These are phyloP conservation scores for Pisolithus microcarpus DNA, from an alignment of 768 basidiomycete genomes.

Conservation along the genomic window DNA sequence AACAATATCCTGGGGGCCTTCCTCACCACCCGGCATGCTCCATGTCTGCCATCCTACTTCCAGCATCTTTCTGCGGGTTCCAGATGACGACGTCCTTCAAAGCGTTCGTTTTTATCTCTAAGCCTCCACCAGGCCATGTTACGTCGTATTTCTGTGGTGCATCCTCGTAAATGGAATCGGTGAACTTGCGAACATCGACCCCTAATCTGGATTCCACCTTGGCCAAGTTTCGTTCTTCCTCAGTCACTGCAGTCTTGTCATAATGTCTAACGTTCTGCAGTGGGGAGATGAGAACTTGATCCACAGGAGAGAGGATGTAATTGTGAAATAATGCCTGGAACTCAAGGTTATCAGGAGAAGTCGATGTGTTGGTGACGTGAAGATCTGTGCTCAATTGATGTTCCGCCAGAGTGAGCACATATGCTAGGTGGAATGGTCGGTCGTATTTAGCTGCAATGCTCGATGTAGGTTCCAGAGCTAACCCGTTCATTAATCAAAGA, in stretches of 20 bases:
- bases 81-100: conserved; percentile 85
- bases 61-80: conserved; percentile 77
- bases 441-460: conserved; percentile 53
- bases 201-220: conserved; percentile 54
- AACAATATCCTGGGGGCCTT: not conserved
- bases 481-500: conserved; percentile 1
- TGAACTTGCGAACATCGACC: conserved; percentile 61
- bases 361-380: conserved; percentile 68
- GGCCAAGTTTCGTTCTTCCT: conserved; percentile 38
- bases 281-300: conserved; percentile 53
- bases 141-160: conserved; percentile 50
- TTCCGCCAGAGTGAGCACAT: conserved; percentile 72
- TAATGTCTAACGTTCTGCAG: conserved; percentile 60
- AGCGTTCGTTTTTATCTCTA: conserved; percentile 46
- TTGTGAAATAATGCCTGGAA: conserved; percentile 94
- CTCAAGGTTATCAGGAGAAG: conserved; percentile 46
- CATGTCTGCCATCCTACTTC: conserved; percentile 81
- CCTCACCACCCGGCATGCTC: conserved; percentile 79
- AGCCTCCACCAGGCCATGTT: conserved; percentile 49
- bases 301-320: conserved; percentile 67
- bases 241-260: conserved; percentile 71
- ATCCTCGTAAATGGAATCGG: conserved; percentile 75
- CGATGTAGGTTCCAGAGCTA: conserved; percentile 59
- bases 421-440: conserved; percentile 63
- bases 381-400: conserved; percentile 73